phyloP scores from a whole-genome alignment of 805 yeast species.

The Teunomyces kruisii region DNA sequence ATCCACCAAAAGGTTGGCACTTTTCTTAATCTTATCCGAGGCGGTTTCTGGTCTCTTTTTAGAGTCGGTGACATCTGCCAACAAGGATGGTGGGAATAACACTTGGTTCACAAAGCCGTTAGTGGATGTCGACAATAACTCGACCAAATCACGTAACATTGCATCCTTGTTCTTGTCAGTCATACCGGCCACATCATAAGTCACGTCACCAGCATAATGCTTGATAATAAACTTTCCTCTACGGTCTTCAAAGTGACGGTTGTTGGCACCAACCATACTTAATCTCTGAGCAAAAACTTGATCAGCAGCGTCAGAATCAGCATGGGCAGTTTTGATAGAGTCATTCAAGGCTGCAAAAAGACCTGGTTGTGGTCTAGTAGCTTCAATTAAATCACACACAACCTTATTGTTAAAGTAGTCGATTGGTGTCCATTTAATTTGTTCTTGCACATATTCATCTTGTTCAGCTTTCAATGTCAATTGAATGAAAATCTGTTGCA shows the following conservation, averaged over 20 bases:
- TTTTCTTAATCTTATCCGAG: constrained; percentile 86
- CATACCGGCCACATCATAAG: constrained; percentile 84
- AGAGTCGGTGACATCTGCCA: constrained; percentile 46
- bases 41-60: constrained; percentile 92
- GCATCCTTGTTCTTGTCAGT: constrained; percentile 97
- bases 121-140: constrained; percentile 68
- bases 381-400: constrained; percentile 95
- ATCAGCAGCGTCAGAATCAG: constrained; percentile 95
- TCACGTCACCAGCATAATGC: constrained; percentile 98
- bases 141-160: constrained; percentile 82
- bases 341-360: constrained; percentile 94
- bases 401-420: constrained; percentile 94
- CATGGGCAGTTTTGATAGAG: constrained; percentile 97
- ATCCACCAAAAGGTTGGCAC: constrained; percentile 88
- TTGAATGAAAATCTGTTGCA: constrained; percentile 95
- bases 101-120: constrained; percentile 66
- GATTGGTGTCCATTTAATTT: constrained; percentile 96
- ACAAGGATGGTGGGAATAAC: constrained; percentile 40
- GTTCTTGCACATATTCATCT: constrained; percentile 93
- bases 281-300: constrained; percentile 92
- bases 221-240: constrained; percentile 83
- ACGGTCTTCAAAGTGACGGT: constrained; percentile 87
- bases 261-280: constrained; percentile 71
- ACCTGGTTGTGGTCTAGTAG: constrained; percentile 87
- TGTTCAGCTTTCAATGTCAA: constrained; percentile 95